phyloP scores from a whole-genome alignment of 495 filamentous ascomycete genomes.

The Beverwykella pulmonaria region DNA sequence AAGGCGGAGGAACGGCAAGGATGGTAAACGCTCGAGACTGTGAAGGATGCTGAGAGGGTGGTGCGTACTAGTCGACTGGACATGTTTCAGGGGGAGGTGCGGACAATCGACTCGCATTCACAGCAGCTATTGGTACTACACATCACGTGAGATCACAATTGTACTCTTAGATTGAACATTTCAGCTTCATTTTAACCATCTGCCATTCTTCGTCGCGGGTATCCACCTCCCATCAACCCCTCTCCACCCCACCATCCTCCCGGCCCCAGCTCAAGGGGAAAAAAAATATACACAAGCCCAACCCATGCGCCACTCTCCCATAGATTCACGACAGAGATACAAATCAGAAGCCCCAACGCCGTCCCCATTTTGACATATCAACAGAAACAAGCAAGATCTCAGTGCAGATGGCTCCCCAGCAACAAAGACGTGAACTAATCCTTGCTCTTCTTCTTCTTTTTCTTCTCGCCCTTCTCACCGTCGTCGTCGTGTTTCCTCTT shows the following conservation, averaged over 20 bases:
- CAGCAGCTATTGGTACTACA: too few species aligned
- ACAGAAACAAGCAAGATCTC: neutral
- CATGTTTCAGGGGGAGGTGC: too few species aligned
- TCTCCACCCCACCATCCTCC: neutral
- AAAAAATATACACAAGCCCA: neutral
- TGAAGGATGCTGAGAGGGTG: conserved; percentile 1
- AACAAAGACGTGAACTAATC: conserved; percentile 17
- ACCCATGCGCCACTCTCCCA: neutral
- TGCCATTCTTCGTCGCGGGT: conserved; percentile 1
- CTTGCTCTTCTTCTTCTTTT: conserved; percentile 52
- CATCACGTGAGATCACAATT: neutral
- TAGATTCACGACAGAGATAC: neutral
- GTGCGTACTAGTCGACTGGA: too few species aligned
- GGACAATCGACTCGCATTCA: too few species aligned
- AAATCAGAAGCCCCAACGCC: neutral
- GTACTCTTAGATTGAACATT: neutral
- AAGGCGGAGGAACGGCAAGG: too few species aligned
- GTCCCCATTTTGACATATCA: neutral
- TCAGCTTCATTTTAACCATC: neutral
- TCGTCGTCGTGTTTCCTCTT: conserved; percentile 41
- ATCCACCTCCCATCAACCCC: neutral
- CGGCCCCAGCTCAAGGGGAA: neutral
- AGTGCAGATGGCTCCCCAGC: too few species aligned
- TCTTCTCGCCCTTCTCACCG: conserved; percentile 36
- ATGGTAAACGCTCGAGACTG: too few species aligned